phyloP scores from a whole-genome alignment of 1,284 basidiomycete genomes.

The Fomitiporia mediterranea region DNA sequence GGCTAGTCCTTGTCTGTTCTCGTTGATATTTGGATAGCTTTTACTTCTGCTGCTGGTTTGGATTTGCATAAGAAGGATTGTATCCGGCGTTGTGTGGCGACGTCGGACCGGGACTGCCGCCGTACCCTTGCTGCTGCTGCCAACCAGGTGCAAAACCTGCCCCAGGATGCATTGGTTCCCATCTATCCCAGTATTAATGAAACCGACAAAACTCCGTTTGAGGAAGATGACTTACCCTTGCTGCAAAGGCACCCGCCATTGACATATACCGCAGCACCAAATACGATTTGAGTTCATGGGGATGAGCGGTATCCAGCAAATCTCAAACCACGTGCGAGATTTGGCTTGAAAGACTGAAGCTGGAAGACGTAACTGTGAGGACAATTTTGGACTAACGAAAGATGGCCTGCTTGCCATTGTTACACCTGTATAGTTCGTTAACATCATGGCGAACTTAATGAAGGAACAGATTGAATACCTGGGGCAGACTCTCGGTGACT shows the following conservation, averaged over 20 bases:
- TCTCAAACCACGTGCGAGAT: conserved; percentile 47
- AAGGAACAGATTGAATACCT: not conserved
- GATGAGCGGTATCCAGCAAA: conserved; percentile 47
- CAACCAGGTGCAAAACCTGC: conserved; percentile 16
- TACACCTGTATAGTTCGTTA: conserved; percentile 1
- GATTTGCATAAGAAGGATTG: conserved; percentile 15
- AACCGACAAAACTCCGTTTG: conserved; percentile 11
- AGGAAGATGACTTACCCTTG: conserved; percentile 34
- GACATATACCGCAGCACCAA: conserved; percentile 51
- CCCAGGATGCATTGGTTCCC: conserved; percentile 37
- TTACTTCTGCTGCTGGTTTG: conserved; percentile 15
- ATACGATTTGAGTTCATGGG: conserved; percentile 41
- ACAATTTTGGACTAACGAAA: no score
- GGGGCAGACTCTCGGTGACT: conserved; percentile 42
- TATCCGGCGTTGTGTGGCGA: conserved; percentile 13
- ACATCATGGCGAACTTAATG: not conserved
- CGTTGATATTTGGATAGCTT: not conserved
- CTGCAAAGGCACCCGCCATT: conserved; percentile 43
- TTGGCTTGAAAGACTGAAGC: conserved; percentile 44
- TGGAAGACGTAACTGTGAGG: conserved; percentile 25
- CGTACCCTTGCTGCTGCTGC: conserved; percentile 15
- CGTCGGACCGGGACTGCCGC: conserved; percentile 1
- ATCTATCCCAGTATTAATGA: conserved; percentile 29
- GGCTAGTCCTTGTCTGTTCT: no score
- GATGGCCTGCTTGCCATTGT: no score